Percentiles rank a stretch among this genome's conserved stretches.
phyloP scores from a whole-genome alignment of 192 early-diverging fungal species.

The Coemansia sp. region DNA sequence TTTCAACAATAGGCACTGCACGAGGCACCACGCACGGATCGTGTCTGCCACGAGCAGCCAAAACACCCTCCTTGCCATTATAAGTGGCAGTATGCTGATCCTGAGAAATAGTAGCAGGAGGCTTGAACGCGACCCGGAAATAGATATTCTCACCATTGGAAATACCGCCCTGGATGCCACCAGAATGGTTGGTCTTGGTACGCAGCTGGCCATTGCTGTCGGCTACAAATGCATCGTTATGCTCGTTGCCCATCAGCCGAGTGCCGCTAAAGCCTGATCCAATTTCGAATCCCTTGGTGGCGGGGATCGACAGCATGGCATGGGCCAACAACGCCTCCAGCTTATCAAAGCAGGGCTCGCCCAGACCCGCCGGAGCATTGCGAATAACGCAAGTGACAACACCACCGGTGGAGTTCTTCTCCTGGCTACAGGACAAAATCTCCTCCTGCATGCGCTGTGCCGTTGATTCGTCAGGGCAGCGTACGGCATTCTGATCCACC shows the following conservation, averaged over 20 bases:
- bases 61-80: constrained; percentile 71
- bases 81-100: constrained; percentile 88
- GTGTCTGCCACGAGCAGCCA: constrained; percentile 91
- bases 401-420: constrained; percentile 92
- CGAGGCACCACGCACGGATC: constrained; percentile 97
- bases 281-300: constrained; percentile 98
- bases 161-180: constrained; percentile 97
- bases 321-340: constrained; percentile 94
- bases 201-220: constrained; percentile 64
- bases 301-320: constrained; percentile 98
- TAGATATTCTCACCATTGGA: constrained; percentile 94
- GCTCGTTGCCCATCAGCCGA: constrained; percentile 77
- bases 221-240: constrained; percentile 89
- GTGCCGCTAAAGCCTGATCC: constrained; percentile 92
- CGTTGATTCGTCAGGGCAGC: constrained; percentile 78
- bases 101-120: constrained; percentile 92
- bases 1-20: constrained; percentile 96
- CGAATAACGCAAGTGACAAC: constrained; percentile 95
- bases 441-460: constrained; percentile 82
- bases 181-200: constrained; percentile 91
- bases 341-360: constrained; percentile 99
- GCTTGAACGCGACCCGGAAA: constrained; percentile 98
- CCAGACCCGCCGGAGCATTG: constrained; percentile 85
- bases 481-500: constrained; percentile 81
- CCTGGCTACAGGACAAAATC: constrained; percentile 75